Evolutionary conservation across 75 land plant species (phyloP).

Genomic region (Cunninghamia lanceolata): DNA sequence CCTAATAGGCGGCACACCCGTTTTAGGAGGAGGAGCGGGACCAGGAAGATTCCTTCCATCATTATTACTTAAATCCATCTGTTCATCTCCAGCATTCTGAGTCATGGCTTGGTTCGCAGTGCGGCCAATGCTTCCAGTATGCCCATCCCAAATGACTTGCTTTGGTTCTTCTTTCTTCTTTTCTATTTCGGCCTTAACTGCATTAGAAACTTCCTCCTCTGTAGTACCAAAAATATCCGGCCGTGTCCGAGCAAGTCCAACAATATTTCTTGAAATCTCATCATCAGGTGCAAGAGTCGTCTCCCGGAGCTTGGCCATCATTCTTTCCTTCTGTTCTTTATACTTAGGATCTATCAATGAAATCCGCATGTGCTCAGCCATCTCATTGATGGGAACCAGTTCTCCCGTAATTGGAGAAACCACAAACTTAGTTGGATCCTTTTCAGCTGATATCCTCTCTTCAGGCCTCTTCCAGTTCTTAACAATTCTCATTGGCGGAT

Average conservation of each 20-base stretch:
- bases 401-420: slow-evolving; percentile 92
- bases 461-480: slow-evolving; percentile 98
- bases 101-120: slow-evolving; percentile 97
- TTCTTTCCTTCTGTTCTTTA: slow-evolving; percentile 98
- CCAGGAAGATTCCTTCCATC: slow-evolving; percentile 71
- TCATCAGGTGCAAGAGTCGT: slow-evolving; percentile 97
- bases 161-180: slow-evolving; percentile 97
- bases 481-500: slow-evolving; percentile 95
- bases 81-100: slow-evolving; percentile 75
- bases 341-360: slow-evolving; percentile 97
- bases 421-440: slow-evolving; percentile 79
- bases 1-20: slow-evolving; percentile 62
- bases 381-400: slow-evolving; percentile 85
- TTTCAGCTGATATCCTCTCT: slow-evolving; percentile 79
- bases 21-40: slow-evolving; percentile 80
- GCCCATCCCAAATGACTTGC: slow-evolving; percentile 99
- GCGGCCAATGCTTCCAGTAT: slow-evolving; percentile 92
- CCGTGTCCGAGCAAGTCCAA: slow-evolving; percentile 86
- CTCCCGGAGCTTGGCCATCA: slow-evolving; percentile 97
- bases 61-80: slow-evolving; percentile 30
- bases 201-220: slow-evolving; percentile 98
- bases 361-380: slow-evolving; percentile 99
- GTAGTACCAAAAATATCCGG: slow-evolving; percentile 99
- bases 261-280: slow-evolving; percentile 93
- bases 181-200: slow-evolving; percentile 98